These are phyloP conservation scores for Gorgonomyces haynaldii DNA, from an alignment of 192 early-diverging fungal species.

Conservation along the genomic window DNA sequence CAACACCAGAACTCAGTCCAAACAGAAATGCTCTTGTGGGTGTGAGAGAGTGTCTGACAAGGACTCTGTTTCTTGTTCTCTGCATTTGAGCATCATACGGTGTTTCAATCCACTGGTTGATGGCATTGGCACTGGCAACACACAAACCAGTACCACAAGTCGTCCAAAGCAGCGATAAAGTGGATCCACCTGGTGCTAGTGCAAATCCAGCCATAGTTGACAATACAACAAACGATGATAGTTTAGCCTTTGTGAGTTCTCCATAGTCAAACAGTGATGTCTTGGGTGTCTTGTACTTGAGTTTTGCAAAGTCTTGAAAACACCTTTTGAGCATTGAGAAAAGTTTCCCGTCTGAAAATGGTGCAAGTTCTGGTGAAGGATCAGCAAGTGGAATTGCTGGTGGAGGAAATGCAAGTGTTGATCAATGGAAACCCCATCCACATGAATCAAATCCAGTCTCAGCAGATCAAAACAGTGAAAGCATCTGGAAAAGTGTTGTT, in stretches of 20 bases:
- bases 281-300: not conserved
- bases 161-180: slow-evolving; percentile 57
- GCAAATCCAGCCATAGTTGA: slow-evolving; percentile 94
- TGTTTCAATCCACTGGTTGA: slow-evolving; percentile 93
- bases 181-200: slow-evolving; percentile 60
- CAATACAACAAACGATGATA: slow-evolving; percentile 80
- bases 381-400: too few relatives aligned
- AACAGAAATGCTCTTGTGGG: slow-evolving; percentile 68
- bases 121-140: slow-evolving; percentile 76
- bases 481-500: too few relatives aligned
- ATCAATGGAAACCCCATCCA: too few relatives aligned
- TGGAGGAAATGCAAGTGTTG: too few relatives aligned
- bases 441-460: too few relatives aligned
- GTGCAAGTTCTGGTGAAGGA: too few relatives aligned
- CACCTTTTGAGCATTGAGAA: too few relatives aligned
- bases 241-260: slow-evolving; percentile 75
- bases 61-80: slow-evolving; percentile 73
- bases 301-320: too few relatives aligned
- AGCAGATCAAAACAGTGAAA: too few relatives aligned
- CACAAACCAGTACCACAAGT: slow-evolving; percentile 80
- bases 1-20: slow-evolving; percentile 54
- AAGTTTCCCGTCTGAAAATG: too few relatives aligned
- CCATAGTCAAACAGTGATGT: slow-evolving; percentile 35
- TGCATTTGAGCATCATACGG: slow-evolving; percentile 98
- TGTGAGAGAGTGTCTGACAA: slow-evolving; percentile 52